Evolutionary conservation across 2,329 filamentous ascomycete genomes (phyloP).

Genomic region (Scopulariopsis brevicaulis): DNA sequence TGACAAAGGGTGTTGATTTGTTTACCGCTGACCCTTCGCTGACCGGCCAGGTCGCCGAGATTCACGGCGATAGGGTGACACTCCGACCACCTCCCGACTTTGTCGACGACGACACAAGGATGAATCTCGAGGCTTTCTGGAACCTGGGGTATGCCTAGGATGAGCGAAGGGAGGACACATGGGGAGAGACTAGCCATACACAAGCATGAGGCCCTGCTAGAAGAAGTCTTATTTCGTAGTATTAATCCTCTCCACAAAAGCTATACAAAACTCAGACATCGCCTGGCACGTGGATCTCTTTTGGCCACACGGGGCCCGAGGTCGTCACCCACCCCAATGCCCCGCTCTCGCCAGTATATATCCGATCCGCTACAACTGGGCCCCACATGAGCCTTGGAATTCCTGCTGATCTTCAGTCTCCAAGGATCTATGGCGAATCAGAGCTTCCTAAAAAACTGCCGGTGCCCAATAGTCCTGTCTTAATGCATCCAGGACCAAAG

Average conservation of each 20-base stretch:
- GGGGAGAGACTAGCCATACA: not conserved
- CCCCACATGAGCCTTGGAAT: too few relatives aligned
- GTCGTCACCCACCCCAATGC: too few relatives aligned
- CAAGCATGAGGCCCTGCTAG: not conserved
- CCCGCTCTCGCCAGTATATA: too few relatives aligned
- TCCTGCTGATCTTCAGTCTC: too few relatives aligned
- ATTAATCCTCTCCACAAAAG: not conserved
- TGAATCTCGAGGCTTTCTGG: conserved; percentile 36
- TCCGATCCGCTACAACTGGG: too few relatives aligned
- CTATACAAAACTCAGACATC: not conserved
- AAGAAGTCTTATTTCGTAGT: not conserved
- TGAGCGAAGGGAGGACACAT: not conserved
- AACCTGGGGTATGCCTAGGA: conserved; percentile 28
- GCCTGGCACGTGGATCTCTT: too few relatives aligned
- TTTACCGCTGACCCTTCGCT: conserved; percentile 25
- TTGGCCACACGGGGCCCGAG: too few relatives aligned
- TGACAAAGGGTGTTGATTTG: conserved; percentile 27
- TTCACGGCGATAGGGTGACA: conserved; percentile 37
- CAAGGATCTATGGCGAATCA: too few relatives aligned
- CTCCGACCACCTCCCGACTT: conserved; percentile 28
- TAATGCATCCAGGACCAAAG: too few relatives aligned
- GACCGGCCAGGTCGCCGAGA: conserved; percentile 35
- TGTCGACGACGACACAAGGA: conserved; percentile 33
- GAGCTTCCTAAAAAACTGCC: too few relatives aligned
- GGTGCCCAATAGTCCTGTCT: too few relatives aligned